Base-by-base conservation (phyloP, 805 yeast genomes). In the Metschnikowia drakensbergensis region DNA sequence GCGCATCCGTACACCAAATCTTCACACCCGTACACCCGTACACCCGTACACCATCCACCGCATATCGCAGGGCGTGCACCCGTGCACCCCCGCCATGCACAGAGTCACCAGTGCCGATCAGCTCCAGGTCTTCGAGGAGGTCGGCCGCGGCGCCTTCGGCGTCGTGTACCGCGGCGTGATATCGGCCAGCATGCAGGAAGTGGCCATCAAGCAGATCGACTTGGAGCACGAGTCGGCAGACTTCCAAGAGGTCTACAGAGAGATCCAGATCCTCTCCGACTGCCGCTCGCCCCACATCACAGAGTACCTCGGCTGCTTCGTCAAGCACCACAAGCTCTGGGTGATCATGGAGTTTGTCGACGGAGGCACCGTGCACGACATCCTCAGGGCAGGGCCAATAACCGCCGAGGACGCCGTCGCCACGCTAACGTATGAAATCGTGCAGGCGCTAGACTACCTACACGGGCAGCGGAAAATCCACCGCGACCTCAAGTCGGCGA, bases 71-170 rank as follows among this genome's bases (percentile, higher is more conserved):
- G 13, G 28, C 28, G 17, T 17, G 17, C 8, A 22, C 43, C 34
- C 34, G 34, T 29, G 34, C 34, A 29, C 10, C 27, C 25, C 10
- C 28, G 7, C 29, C 13, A 54, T 50, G 57, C 33, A 49, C 36
- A 50, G 58, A 34, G 58, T 69, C 22, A 31, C 57, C 38, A 62
- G 69, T 23, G 65, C 72, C 5, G 74, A 69, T 11, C 74, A 73
- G 53, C 57, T 73, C 17, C 73, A 72, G 41, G 68, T 73, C 3
- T 71, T 68, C 53, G 77, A 73, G 49, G 75, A 86, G 62, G 79
- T 87, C 3, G 94, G 94, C 3, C 68, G 84, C 47, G 94, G 94
- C 1, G 87, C 88, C 6, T 86, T 86, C 63, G 94, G 94, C 0
- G 84, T 81, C 3, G 94, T 86, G 1, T 86, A 81, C 63, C 67